Conservation (phyloP, 2,329 filamentous ascomycete species). For the Fusarium camptoceras region DNA sequence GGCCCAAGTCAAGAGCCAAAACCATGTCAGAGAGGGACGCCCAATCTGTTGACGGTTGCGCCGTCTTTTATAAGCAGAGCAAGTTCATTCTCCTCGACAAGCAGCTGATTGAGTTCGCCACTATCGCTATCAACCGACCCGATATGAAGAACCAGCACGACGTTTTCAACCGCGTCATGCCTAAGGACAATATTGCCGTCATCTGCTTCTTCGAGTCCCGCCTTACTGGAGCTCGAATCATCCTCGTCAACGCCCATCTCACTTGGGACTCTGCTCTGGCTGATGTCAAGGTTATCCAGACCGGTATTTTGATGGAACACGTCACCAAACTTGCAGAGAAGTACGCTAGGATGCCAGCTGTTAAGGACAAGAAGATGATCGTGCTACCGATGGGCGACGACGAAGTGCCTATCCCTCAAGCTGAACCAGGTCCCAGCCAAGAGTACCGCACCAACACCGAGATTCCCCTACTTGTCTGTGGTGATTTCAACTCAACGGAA, state of each 20-base stretch:
- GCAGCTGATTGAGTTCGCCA: conserved; percentile 90
- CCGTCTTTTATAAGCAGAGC: conserved; percentile 94
- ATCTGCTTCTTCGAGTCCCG: conserved; percentile 94
- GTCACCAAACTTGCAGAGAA: conserved; percentile 87
- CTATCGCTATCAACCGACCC: conserved; percentile 90
- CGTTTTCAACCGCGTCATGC: conserved; percentile 98
- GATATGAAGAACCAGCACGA: conserved; percentile 98
- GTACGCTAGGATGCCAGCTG: conserved; percentile 82
- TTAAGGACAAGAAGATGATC: conserved; percentile 81
- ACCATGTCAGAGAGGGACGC: conserved; percentile 94
- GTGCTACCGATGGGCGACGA: conserved; percentile 60
- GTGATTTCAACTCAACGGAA: conserved; percentile 93
- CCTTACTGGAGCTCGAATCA: conserved; percentile 87
- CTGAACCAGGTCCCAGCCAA: conserved; percentile 81
- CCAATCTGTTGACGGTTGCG: conserved; percentile 92
- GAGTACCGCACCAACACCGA: conserved; percentile 88
- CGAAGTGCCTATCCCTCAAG: conserved; percentile 60
- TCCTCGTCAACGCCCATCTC: conserved; percentile 93
- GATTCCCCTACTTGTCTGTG: conserved; percentile 90
- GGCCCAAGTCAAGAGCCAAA: conserved; percentile 87
- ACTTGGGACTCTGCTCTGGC: conserved; percentile 93
- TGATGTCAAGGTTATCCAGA: conserved; percentile 97
- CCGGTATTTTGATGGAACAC: conserved; percentile 93
- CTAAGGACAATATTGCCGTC: conserved; percentile 95
- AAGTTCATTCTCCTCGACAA: conserved; percentile 96